Evolutionary conservation across 208 protist genomes (phyloP), one percentile per base, ranked within the genome.

Genomic region (Leptomonas pyrrhocoris): DNA sequence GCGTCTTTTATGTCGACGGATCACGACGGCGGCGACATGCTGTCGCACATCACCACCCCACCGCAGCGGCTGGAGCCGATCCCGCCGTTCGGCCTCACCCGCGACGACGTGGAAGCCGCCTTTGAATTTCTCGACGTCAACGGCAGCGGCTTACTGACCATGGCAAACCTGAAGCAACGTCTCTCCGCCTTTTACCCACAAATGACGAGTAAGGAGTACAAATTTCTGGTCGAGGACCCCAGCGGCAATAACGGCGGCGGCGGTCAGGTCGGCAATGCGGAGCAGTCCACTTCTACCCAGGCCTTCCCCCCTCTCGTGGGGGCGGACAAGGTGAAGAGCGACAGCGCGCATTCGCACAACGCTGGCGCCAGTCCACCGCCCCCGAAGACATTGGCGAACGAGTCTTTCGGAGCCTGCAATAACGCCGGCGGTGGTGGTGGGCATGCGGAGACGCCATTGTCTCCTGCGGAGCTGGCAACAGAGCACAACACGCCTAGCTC

Each of bases 111-210:
- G 16, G 78, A 86, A 40, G 86, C 89, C 8, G 96, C 94, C 7
- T 98, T 98, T 64, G 79, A 90, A 38, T 98, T 98, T 62, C 96
- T 98, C 69, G 94, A 97, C 74, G 78, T 95, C 15, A 70, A 86
- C 28, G 84, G 85, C 28, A 94, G 84, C 54, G 93, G 89, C 2
- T 45, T 83, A 15, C 69, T 98, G 45, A 96, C 83, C n/a, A 87
- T 89, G 31, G 75, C 76, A n/a, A 86, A 89, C 46, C 79, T 98
- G 12, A 97, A 97, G 82, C 68, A 78, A 30, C 83, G 94, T 19
- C 85, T 98, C 65, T 89, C 87, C 28, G 90, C 92, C 31, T 98
- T 98, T 68, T 98, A 96, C 70, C 95, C 94, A 6, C 79, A 96
- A 48, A 77, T 98, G 72, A 95, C 93, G 13, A 94, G 74, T 62